Conservation (phyloP, 768 basidiomycete genomes). For the Boletales sp. region DNA sequence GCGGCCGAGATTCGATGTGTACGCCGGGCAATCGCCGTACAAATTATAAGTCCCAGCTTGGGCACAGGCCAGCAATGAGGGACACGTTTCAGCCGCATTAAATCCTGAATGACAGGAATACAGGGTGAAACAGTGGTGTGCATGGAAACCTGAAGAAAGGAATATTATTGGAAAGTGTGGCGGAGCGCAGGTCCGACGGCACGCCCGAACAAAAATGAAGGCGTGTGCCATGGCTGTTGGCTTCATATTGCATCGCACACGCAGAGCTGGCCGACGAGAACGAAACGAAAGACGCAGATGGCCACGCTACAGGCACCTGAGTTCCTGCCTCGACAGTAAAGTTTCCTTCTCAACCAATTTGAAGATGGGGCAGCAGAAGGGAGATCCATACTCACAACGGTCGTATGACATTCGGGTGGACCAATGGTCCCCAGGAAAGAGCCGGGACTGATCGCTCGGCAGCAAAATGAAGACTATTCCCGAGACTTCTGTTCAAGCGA, state of each 20-base stretch:
- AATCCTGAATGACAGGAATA: constrained; percentile 10
- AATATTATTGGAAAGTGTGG: neutral
- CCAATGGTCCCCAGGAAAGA: neutral
- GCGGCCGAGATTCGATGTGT: constrained; percentile 3
- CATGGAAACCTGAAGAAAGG: constrained; percentile 17
- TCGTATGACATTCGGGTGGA: neutral
- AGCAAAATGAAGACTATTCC: constrained; percentile 21
- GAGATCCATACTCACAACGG: neutral
- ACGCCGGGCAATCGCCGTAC: constrained; percentile 10
- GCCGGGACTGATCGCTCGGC: constrained; percentile 17
- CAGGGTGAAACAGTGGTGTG: constrained; percentile 14
- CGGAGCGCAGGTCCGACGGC: neutral
- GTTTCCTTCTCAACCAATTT: neutral
- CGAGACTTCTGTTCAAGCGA: constrained; percentile 23
- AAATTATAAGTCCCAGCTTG: constrained; percentile 3
- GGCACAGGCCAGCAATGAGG: constrained; percentile 7
- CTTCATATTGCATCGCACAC: no score
- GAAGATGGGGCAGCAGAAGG: neutral
- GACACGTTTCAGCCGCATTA: constrained; percentile 27
- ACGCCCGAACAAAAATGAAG: no score
- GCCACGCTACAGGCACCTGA: constrained; percentile 18
- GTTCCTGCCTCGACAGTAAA: constrained; percentile 11
- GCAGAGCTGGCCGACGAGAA: neutral
- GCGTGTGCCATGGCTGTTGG: no score
- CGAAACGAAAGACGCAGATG: neutral